Base-by-base conservation (phyloP, 371 early-diverging fungal genomes). In the Mortierella sp. region DNA sequence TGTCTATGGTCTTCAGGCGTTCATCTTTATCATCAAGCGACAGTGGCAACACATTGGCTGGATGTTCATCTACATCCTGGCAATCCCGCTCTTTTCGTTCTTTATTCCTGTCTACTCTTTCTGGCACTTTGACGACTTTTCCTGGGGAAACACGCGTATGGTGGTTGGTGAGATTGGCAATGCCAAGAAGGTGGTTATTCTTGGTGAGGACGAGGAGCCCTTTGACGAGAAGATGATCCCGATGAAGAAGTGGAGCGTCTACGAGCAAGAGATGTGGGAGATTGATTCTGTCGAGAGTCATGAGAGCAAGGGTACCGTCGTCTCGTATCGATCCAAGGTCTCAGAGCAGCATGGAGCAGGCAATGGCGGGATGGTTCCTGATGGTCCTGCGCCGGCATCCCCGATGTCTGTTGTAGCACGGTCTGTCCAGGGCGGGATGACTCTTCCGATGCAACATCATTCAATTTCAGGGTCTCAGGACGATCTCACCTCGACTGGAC, bases 41-140 rank as follows among this genome's bases (percentile, higher is more conserved):
- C 79, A 89, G 52, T 86, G 76, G 79, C 84, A 88, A 66, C 94
- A 95, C 85, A 90, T 96, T 53, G 94, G 94, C 2, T 96, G 96
- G 96, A 94, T 96, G 94, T 90, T 95, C 71, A 92, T 96, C 64
- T 93, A 93, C 71, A 87, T 94, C 24, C 69, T 93, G 29, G 92
- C 93, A 4, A 91, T 94, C 55, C 93, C 93, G 1, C 87, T 94
- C 1, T 94, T 92, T 71, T 88, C 90, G 0, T 92, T 93, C 65
- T 74, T 88, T 9, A 89, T 93, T 31, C 93, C 94, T 4, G 85
- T 94, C 9, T 96, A 96, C 79, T 91, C 96, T 8, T 96, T 95
- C 84, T 96, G 97, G 97, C 96, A 95, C 80, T 96, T 96, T 86
- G 96, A 96, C 78, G 95, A 96, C 79, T 96, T 96, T 76, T 91